These are phyloP conservation scores for Apiotrichum mycotoxinovorans DNA, from an alignment of 1,284 basidiomycete genomes.

Conservation along the genomic window DNA sequence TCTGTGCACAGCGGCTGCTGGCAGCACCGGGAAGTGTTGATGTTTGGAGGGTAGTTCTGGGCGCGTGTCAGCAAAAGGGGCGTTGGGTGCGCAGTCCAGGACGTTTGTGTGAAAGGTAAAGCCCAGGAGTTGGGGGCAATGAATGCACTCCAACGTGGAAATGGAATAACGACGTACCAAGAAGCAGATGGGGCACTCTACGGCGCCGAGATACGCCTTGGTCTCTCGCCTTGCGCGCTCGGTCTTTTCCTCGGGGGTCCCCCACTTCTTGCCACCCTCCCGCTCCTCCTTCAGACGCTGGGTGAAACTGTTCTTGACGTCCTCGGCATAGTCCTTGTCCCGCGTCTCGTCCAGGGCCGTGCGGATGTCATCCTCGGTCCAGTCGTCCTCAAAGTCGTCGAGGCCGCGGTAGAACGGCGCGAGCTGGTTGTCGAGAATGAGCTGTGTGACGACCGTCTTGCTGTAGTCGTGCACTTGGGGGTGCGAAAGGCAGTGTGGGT, in stretches of 20 bases:
- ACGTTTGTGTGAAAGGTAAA: not conserved
- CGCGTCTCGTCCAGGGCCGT: constrained; percentile 33
- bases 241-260: constrained; percentile 29
- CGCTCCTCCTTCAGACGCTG: constrained; percentile 36
- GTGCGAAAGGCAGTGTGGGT: constrained; percentile 71
- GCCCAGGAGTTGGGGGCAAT: not conserved
- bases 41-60: constrained; percentile 79
- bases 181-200: constrained; percentile 99
- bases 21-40: constrained; percentile 95
- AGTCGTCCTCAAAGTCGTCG: constrained; percentile 84
- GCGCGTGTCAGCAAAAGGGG: not conserved
- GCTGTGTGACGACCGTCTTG: constrained; percentile 75
- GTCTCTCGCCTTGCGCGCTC: constrained; percentile 64
- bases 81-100: not conserved
- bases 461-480: constrained; percentile 74
- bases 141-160: too few relatives aligned
- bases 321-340: constrained; percentile 38
- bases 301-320: constrained; percentile 36
- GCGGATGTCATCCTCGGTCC: constrained; percentile 78
- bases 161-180: constrained; percentile 78
- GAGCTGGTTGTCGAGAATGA: constrained; percentile 80
- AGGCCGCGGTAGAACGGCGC: constrained; percentile 94
- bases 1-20: constrained; percentile 98
- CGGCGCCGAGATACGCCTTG: constrained; percentile 74
- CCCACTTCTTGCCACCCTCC: constrained; percentile 20